Conservation (phyloP, 2,329 filamentous ascomycete species). For the Pestalotiopsis sp. region DNA sequence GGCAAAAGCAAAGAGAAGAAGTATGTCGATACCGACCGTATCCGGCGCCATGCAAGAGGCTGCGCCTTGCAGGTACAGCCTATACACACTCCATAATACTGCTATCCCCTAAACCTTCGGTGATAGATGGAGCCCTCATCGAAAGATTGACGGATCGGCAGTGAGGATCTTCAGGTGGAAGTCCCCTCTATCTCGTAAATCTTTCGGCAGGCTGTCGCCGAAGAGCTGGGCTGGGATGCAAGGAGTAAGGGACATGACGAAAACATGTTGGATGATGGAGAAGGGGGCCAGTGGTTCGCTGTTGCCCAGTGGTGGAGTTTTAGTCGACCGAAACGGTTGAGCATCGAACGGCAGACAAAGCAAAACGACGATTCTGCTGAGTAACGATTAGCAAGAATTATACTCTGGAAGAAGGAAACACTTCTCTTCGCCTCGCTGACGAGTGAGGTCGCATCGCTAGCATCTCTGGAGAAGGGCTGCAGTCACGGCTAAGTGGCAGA, state of each 20-base stretch:
- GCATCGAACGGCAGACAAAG: background rate
- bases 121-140: slow-evolving; percentile 2
- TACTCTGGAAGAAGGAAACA: background rate
- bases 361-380: background rate
- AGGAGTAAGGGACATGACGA: slow-evolving; percentile 1
- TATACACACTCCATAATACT: background rate
- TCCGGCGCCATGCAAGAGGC: background rate
- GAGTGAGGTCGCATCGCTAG: background rate
- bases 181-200: background rate
- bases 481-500: background rate
- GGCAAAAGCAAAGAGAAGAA: background rate
- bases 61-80: background rate
- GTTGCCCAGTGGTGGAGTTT: background rate
- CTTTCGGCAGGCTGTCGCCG: slow-evolving; percentile 2
- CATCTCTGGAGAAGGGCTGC: background rate
- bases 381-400: background rate
- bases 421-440: background rate
- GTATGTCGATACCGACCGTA: background rate
- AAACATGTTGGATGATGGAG: background rate
- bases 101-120: background rate
- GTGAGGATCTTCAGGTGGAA: background rate
- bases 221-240: background rate
- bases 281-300: background rate
- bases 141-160: slow-evolving; percentile 1
- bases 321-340: background rate